Conservation (phyloP, 2,329 filamentous ascomycete species). For the Phyllosticta citribraziliensis region DNA sequence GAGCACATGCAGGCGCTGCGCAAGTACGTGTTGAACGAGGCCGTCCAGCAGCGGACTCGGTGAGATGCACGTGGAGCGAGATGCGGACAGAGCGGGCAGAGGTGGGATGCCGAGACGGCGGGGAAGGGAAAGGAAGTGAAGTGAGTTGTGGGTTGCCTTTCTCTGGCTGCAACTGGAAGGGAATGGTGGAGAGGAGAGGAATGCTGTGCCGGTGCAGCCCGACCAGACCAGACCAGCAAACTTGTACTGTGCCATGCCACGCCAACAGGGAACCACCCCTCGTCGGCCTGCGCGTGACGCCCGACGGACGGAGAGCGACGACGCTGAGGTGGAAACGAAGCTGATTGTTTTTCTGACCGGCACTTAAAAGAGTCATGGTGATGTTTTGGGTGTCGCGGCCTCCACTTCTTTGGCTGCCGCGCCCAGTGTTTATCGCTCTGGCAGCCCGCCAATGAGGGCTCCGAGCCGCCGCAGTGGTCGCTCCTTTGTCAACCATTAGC, state of each 20-base stretch:
- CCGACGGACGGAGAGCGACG: not conserved
- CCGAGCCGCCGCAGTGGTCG: not conserved
- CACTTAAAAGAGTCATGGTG: not conserved
- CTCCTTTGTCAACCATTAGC: not conserved
- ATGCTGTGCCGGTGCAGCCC: too few species aligned
- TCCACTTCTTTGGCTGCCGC: too few species aligned
- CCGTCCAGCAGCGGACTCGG: slow-evolving; percentile 3
- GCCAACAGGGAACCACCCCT: not conserved
- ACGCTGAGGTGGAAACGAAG: not conserved
- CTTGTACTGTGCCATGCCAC: not conserved
- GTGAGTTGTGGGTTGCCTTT: not conserved
- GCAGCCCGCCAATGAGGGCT: not conserved
- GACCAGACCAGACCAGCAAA: too few species aligned
- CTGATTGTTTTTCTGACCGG: not conserved
- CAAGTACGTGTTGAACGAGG: slow-evolving; percentile 28
- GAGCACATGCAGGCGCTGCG: slow-evolving; percentile 24
- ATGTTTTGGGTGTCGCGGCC: not conserved
- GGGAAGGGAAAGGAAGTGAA: not conserved
- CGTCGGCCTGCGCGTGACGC: not conserved
- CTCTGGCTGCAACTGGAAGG: too few species aligned
- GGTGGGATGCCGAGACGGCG: slow-evolving; percentile 6
- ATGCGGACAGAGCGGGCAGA: slow-evolving; percentile 1
- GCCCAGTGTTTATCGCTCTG: not conserved
- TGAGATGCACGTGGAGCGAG: slow-evolving; percentile 6
- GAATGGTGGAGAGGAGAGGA: too few species aligned